Evolutionary conservation across 2,329 filamentous ascomycete genomes (phyloP), one percentile per base, ranked within the genome.

Genomic region (Rhinocladiella similis): DNA sequence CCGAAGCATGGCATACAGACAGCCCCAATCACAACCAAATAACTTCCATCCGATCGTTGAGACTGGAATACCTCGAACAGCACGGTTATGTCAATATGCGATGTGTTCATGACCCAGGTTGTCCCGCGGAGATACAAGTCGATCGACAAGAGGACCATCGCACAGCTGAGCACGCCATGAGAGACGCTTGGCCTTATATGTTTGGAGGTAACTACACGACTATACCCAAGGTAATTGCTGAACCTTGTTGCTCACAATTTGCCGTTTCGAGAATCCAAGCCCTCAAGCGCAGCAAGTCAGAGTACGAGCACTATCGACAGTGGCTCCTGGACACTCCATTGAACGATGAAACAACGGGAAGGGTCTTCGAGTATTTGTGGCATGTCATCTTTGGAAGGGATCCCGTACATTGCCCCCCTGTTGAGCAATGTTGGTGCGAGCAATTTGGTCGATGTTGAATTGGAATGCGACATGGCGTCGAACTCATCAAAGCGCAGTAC

Each of bases 231-330:
- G 63, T 56, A 12, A 59, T 76, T 10, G 75, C 29, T 86, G 7
- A 82, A 77, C 76, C 82, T n/a, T 87, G 84, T 67, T 87, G 84
- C 68, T 83, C 83, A 16, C 85, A 88, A 68, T 88, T 88, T 59
- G 85, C 81, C 0, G 80, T 87, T 5, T 81, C 82, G 2, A 72
- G 77, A 6, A 76, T 81, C 5, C 77, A 77, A 45, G 75, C 87
- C 27, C 74, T 66, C 6, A 67, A 70, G 45, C 73, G 82, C 33
- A 75, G 81, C 2, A 69, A 69, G 43, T 73, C 74, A 9, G 81
- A 83, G 56, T 88, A 87, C 61, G 65, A 81, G 14, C 76, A 75
- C 38, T 82, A 80, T 66, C 75, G 83, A 3, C 71, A 84, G 45
- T 88, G 85, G 85, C 61, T 87, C 39, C 65, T 85, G n/a, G 73